Conservation (phyloP, 805 yeast species). For the Starmerella powellii region DNA sequence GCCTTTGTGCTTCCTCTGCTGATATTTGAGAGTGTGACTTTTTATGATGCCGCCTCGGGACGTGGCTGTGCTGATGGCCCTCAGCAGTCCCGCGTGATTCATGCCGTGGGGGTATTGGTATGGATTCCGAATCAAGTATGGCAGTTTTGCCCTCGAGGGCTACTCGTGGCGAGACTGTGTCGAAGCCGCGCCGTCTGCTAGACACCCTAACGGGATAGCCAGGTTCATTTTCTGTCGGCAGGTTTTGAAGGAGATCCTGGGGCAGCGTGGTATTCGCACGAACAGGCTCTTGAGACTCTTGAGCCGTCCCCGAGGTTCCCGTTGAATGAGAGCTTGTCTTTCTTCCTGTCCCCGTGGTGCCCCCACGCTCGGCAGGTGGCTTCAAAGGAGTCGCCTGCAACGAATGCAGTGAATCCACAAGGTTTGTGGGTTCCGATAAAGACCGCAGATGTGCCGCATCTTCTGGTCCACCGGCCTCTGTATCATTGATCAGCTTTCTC, state of each 20-base stretch:
- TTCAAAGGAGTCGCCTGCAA: too few species aligned
- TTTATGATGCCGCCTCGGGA: not conserved
- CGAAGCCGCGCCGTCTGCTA: constrained; percentile 2
- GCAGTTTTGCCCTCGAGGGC: not conserved
- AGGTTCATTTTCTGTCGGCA: not conserved
- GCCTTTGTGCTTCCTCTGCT: not conserved
- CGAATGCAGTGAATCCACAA: too few species aligned
- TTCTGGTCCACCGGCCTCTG: too few species aligned
- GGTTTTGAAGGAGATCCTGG: not conserved
- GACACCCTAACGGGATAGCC: not conserved
- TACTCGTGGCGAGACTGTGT: not conserved
- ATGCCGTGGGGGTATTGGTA: not conserved
- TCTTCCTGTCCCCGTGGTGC: too few species aligned
- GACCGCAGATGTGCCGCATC: too few species aligned
- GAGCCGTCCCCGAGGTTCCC: not conserved
- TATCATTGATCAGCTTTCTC: too few species aligned
- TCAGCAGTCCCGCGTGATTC: too few species aligned
- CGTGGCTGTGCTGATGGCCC: too few species aligned
- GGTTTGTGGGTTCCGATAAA: too few species aligned
- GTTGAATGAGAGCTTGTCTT: too few species aligned
- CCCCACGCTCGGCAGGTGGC: too few species aligned
- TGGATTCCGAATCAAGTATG: not conserved
- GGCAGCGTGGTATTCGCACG: not conserved
- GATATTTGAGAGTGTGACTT: not conserved
- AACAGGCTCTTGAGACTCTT: not conserved